Evolutionary conservation across 2,329 filamentous ascomycete genomes (phyloP).

Genomic region (Colletotrichum orbiculare): DNA sequence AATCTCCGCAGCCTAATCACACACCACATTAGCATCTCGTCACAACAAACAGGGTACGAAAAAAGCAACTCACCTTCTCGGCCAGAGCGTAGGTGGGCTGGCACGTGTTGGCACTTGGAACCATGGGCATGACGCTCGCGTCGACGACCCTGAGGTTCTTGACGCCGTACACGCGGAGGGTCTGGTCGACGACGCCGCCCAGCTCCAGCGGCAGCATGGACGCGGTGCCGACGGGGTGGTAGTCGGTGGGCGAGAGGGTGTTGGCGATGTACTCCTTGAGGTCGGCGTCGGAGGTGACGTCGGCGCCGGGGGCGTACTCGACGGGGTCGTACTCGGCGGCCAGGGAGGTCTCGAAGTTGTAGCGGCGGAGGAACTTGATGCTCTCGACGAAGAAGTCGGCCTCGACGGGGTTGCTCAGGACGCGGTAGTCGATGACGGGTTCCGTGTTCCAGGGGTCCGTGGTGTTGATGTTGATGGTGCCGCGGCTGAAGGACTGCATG

Average conservation of each 20-base stretch:
- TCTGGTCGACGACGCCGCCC: slow-evolving; percentile 46
- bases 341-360: slow-evolving; percentile 50
- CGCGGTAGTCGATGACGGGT: slow-evolving; percentile 52
- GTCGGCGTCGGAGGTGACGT: slow-evolving; percentile 47
- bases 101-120: slow-evolving; percentile 45
- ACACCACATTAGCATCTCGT: neutral
- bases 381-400: slow-evolving; percentile 50
- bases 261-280: slow-evolving; percentile 40
- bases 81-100: slow-evolving; percentile 51
- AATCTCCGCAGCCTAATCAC: neutral
- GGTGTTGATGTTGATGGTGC: slow-evolving; percentile 51
- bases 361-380: slow-evolving; percentile 49
- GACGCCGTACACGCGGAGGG: slow-evolving; percentile 45
- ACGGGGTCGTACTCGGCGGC: slow-evolving; percentile 45
- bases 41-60: too few relatives aligned
- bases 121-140: slow-evolving; percentile 45
- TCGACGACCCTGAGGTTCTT: slow-evolving; percentile 43
- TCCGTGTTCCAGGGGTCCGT: slow-evolving; percentile 48
- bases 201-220: slow-evolving; percentile 58
- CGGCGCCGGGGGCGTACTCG: slow-evolving; percentile 46
- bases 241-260: slow-evolving; percentile 42
- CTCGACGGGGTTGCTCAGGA: slow-evolving; percentile 52
- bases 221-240: slow-evolving; percentile 60
- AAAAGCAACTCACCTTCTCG: too few relatives aligned
- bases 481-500: slow-evolving; percentile 50